These are phyloP conservation scores for Ilex aquifolium DNA, from an alignment of 257 asterid genomes.

Conservation along the genomic window DNA sequence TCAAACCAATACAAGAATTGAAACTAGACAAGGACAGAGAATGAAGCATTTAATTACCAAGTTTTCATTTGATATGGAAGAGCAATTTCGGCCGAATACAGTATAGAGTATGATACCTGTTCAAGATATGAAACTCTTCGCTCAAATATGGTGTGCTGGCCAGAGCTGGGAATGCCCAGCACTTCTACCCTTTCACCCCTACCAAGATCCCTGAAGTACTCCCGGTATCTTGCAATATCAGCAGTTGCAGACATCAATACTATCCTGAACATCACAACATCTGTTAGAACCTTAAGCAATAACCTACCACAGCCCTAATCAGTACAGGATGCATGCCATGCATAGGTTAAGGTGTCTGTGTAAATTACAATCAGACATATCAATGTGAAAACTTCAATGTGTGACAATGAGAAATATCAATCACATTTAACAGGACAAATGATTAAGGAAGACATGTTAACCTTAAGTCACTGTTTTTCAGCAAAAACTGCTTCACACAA, in stretches of 20 bases:
- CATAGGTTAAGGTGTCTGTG: background rate
- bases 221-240: conserved; percentile 77
- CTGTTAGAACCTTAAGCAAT: conserved; percentile 2
- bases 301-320: background rate
- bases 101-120: conserved; percentile 40
- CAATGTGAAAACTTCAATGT: background rate
- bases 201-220: conserved; percentile 82
- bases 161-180: conserved; percentile 72
- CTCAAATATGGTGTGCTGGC: conserved; percentile 49
- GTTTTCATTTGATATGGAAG: background rate
- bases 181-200: conserved; percentile 90
- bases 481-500: conserved; percentile 87
- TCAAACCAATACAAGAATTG: too few species aligned
- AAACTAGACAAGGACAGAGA: too few species aligned
- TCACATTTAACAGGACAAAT: background rate
- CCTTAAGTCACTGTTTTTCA: conserved; percentile 62
- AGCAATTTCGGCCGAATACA: background rate
- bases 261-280: conserved; percentile 56
- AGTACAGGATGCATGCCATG: too few species aligned
- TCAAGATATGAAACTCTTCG: conserved; percentile 69
- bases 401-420: background rate
- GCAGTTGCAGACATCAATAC: conserved; percentile 99
- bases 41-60: background rate
- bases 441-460: conserved; percentile 16
- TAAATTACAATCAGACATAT: background rate